Evolutionary conservation across 257 asterid genomes (phyloP).

Genomic region (Solanum etuberosum): DNA sequence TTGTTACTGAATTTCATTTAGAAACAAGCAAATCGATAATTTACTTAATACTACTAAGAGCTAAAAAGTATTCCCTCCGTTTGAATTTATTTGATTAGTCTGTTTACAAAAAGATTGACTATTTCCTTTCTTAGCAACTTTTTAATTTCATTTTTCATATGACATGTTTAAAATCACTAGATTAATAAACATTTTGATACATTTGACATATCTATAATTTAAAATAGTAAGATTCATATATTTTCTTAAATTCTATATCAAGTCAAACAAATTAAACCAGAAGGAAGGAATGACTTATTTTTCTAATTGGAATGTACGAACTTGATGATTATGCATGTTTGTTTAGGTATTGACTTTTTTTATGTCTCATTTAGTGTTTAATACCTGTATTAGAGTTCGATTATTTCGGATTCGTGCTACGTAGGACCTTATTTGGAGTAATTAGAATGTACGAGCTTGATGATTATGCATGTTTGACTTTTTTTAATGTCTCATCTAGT

Average conservation of each 20-base stretch:
- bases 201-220: too few relatives aligned
- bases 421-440: too few relatives aligned
- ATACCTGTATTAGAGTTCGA: accelerated
- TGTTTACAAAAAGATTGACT: too few relatives aligned
- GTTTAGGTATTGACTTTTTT: too few relatives aligned
- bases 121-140: too few relatives aligned
- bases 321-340: not conserved
- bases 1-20: not conserved
- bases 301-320: not conserved
- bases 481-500: too few relatives aligned
- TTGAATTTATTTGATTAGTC: not conserved
- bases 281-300: not conserved
- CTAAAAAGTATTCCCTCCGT: too few relatives aligned
- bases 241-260: not conserved
- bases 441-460: not conserved
- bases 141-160: too few relatives aligned
- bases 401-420: too few relatives aligned
- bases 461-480: not conserved
- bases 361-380: too few relatives aligned
- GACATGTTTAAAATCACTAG: too few relatives aligned
- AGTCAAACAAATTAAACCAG: not conserved
- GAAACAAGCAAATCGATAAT: not conserved
- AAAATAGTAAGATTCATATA: not conserved
- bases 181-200: too few relatives aligned
- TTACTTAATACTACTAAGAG: not conserved